Base-by-base conservation (phyloP, 768 basidiomycete species). In the Hydnomerulius pinastri region DNA sequence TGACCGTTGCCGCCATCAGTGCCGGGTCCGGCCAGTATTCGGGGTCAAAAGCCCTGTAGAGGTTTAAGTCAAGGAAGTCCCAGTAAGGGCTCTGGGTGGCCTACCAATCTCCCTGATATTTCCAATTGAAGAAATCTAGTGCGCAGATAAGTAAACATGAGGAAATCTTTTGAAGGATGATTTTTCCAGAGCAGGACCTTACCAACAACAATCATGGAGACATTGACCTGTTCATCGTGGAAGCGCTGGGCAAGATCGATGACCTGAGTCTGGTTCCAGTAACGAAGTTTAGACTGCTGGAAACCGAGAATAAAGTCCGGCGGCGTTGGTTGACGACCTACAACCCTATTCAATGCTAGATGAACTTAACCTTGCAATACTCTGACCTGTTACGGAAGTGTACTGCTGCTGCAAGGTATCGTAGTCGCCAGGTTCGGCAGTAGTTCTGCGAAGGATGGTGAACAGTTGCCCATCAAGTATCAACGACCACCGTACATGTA, bases 221-320 rank as follows among this genome's bases (percentile, higher is more conserved):
- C 69, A 30, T 65, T 66, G 4, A 71, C 69, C 23, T 69, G 55
- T 43, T 71, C 65, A 39, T 71, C 70, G 38, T n/a, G n/a, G n/a
- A n/a, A n/a, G n/a, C n/a, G n/a, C n/a, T 71, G 68, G n/a, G 71
- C 71, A 4, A 73, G 23, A 44, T 66, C 64, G n/a, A 64, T 42
- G 21, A 71, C 56, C 47, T 71, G 68, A 0, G 67, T 63, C 50
- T 71, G n/a, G 66, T 46, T 71, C 71, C 56, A 55, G 70, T n/a
- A 73, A 57, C 56, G 70, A 69, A 13, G 68, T n/a, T n/a, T n/a
- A n/a, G n/a, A 70, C 56, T 71, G 71, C 54, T 71, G 70, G 44
- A 69, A 71, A 30, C 71, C 71, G 13, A 70, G 53, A 23, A 62
- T 62, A 41, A 69, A 73, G 35, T 71, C 67, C 7, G 71, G 71